Evolutionary conservation across 176 grass and related monocot genomes (phyloP).

Genomic region (Leersia perrieri): DNA sequence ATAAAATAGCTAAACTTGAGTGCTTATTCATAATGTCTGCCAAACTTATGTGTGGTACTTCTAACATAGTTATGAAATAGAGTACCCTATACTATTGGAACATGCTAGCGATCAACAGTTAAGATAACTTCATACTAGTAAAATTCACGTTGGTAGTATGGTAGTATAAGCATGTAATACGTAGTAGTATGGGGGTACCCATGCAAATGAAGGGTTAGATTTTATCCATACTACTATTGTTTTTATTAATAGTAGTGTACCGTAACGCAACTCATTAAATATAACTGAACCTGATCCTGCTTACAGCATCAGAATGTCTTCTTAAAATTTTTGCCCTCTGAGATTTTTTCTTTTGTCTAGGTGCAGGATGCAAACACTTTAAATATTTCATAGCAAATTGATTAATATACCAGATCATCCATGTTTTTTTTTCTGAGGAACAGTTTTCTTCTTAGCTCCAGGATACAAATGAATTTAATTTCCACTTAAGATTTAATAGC

Average conservation of each 20-base stretch:
- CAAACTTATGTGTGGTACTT: constrained; percentile 10
- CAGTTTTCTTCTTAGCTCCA: background rate
- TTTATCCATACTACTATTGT: too few relatives aligned
- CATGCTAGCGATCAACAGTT: too few relatives aligned
- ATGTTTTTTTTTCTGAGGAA: too few relatives aligned
- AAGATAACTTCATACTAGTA: too few relatives aligned
- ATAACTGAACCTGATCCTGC: background rate
- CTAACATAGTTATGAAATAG: background rate
- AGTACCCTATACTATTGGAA: too few relatives aligned
- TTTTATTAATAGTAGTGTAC: too few relatives aligned
- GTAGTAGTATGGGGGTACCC: too few relatives aligned
- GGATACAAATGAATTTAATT: background rate
- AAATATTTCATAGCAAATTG: background rate
- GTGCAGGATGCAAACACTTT: background rate
- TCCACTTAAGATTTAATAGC: background rate
- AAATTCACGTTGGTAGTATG: too few relatives aligned
- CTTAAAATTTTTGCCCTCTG: background rate
- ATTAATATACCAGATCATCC: background rate
- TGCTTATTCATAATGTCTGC: constrained; percentile 11
- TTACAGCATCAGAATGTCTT: background rate
- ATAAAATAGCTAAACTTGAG: background rate
- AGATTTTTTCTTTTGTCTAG: background rate
- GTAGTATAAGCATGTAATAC: too few relatives aligned
- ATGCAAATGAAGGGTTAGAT: too few relatives aligned
- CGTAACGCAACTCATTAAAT: too few relatives aligned